phyloP scores from a whole-genome alignment of 331 rosid species.

The Pyrus hybrid region DNA sequence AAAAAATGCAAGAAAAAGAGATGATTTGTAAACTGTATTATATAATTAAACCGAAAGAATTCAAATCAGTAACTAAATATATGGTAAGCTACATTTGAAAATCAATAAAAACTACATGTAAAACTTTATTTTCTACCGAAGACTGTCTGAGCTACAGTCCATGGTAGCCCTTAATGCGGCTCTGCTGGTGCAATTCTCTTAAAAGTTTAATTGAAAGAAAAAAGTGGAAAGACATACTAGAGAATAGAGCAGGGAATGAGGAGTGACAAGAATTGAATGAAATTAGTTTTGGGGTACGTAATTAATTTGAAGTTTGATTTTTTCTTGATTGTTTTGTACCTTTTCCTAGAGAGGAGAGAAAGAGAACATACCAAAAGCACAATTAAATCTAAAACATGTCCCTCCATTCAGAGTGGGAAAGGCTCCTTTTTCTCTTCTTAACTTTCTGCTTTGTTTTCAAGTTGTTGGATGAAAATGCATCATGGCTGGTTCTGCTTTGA shows the following conservation, averaged over 20 bases:
- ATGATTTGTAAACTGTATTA: no score
- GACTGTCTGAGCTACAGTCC: no score
- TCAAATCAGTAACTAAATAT: no score
- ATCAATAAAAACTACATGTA: no score
- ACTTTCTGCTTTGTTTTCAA: constrained; percentile 21
- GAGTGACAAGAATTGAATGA: background rate
- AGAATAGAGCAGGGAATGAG: background rate
- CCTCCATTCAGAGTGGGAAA: constrained; percentile 9
- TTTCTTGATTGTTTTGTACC: background rate
- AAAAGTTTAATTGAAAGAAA: background rate
- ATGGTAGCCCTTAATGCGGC: no score
- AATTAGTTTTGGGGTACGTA: background rate
- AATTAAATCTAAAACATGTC: constrained; percentile 4
- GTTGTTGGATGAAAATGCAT: constrained; percentile 22
- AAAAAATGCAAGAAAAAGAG: no score
- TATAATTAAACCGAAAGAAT: no score
- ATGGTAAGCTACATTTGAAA: no score
- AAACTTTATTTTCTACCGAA: no score
- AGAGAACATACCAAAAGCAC: constrained; percentile 9
- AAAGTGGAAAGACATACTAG: background rate
- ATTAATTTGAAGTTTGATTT: no score
- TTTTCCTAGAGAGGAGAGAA: constrained; percentile 2
- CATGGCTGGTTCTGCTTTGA: constrained; percentile 16
- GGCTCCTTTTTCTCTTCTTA: background rate
- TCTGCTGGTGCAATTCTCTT: no score